Evolutionary conservation across 2,329 filamentous ascomycete genomes (phyloP).

Genomic region (Colletotrichum magnum): DNA sequence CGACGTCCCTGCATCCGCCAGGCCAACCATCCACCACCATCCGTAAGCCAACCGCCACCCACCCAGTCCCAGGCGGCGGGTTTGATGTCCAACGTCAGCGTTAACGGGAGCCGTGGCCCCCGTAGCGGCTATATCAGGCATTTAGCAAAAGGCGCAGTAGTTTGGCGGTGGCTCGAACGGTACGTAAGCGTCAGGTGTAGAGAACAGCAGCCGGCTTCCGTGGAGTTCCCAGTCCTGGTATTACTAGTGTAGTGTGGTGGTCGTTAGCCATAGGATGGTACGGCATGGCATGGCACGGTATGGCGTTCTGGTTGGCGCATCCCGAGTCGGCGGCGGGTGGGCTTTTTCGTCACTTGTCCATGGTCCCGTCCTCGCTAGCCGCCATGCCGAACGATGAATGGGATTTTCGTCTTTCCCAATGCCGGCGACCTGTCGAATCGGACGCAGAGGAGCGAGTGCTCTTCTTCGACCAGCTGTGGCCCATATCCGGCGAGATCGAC

Average conservation of each 20-base stretch:
- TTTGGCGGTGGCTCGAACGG: constrained; percentile 18
- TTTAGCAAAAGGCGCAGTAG: constrained; percentile 27
- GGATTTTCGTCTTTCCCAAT: constrained; percentile 17
- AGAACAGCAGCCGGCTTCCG: constrained; percentile 17
- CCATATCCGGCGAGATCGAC: constrained; percentile 34
- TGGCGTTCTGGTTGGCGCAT: constrained; percentile 14
- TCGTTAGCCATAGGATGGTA: no score
- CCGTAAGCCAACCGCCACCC: neutral
- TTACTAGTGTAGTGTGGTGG: no score
- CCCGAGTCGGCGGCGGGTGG: neutral
- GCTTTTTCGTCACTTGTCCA: constrained; percentile 15
- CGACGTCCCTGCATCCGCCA: neutral
- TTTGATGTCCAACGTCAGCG: constrained; percentile 24
- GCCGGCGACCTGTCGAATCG: constrained; percentile 20
- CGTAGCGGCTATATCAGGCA: constrained; percentile 18
- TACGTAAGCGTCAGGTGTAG: constrained; percentile 13
- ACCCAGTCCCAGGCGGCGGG: constrained; percentile 4
- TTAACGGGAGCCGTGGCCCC: constrained; percentile 12
- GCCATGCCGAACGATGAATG: constrained; percentile 7
- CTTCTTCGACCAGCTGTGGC: neutral
- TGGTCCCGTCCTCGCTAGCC: constrained; percentile 19
- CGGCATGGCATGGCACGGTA: neutral
- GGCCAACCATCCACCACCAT: neutral
- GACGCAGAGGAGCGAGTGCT: neutral
- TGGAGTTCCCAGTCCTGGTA: constrained; percentile 19